phyloP scores from a whole-genome alignment of 2,329 filamentous ascomycete genomes.

The Sodiomyces alkalinus region DNA sequence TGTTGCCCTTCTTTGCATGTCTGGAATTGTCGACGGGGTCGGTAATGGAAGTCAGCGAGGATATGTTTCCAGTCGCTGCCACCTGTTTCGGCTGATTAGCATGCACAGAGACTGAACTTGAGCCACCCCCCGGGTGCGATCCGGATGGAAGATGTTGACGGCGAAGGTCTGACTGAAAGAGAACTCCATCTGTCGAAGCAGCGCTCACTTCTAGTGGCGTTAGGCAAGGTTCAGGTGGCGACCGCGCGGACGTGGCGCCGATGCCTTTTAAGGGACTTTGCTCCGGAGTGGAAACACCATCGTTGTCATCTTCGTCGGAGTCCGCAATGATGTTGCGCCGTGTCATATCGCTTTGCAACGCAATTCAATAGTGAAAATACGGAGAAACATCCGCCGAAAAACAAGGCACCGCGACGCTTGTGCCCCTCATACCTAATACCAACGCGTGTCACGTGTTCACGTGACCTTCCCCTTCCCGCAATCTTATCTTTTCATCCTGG shows the following conservation, averaged over 20 bases:
- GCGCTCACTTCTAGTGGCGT: no score
- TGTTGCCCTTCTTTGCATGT: constrained; percentile 3
- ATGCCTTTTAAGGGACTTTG: constrained; percentile 3
- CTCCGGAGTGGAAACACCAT: constrained; percentile 3
- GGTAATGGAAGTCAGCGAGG: constrained; percentile 12
- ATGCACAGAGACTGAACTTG: not conserved
- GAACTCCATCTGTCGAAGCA: no score
- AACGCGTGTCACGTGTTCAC: no score
- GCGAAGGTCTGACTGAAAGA: no score
- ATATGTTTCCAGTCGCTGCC: constrained; percentile 1
- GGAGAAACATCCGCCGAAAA: no score
- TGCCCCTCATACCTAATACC: no score
- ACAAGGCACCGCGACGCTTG: no score
- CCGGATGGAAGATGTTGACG: not conserved
- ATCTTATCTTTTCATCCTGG: no score
- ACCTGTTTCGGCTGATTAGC: not conserved
- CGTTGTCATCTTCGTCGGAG: constrained; percentile 9
- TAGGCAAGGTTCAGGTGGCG: no score
- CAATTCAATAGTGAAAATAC: no score
- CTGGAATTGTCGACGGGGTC: constrained; percentile 10
- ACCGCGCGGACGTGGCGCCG: no score
- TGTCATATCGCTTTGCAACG: constrained; percentile 6
- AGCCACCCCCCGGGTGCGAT: not conserved
- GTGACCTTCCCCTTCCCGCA: no score
- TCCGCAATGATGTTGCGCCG: constrained; percentile 7